phyloP scores from a whole-genome alignment of 2,329 filamentous ascomycete species.

The Aspergillus persii region DNA sequence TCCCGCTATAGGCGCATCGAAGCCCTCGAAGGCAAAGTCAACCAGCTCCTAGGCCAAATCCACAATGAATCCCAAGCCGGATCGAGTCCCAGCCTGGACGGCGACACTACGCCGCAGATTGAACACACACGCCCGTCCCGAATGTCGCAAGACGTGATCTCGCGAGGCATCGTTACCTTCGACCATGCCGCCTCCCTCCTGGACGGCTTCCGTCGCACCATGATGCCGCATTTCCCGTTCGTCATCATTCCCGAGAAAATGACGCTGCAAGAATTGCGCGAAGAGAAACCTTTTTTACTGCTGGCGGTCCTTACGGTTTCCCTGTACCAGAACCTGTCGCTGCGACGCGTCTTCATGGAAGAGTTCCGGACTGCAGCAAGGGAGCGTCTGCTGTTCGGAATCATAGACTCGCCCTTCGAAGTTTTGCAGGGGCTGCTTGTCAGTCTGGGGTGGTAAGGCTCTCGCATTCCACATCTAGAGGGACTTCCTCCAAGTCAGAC shows the following conservation, averaged over 20 bases:
- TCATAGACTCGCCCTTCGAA: neutral
- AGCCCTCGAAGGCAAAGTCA: conserved; percentile 9
- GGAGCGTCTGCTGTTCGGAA: neutral
- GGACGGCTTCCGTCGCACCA: neutral
- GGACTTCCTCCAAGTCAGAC: neutral
- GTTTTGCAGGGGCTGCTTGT: neutral
- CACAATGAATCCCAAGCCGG: neutral
- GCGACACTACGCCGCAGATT: neutral
- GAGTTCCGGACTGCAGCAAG: neutral
- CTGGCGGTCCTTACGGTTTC: neutral
- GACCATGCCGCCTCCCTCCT: neutral
- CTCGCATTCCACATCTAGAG: neutral
- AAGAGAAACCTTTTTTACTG: neutral
- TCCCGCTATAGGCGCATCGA: conserved; percentile 1
- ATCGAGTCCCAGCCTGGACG: neutral
- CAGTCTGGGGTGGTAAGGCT: neutral
- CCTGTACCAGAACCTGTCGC: neutral
- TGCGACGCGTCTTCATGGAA: neutral
- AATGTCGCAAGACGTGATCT: neutral
- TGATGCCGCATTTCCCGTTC: neutral
- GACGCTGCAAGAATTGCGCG: neutral
- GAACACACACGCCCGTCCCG: neutral
- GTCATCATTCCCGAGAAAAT: neutral
- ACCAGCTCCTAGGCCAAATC: conserved; percentile 9
- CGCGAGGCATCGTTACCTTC: neutral